These are phyloP conservation scores for Malassezia psittaci DNA, from an alignment of 1,284 basidiomycete genomes.

Conservation along the genomic window DNA sequence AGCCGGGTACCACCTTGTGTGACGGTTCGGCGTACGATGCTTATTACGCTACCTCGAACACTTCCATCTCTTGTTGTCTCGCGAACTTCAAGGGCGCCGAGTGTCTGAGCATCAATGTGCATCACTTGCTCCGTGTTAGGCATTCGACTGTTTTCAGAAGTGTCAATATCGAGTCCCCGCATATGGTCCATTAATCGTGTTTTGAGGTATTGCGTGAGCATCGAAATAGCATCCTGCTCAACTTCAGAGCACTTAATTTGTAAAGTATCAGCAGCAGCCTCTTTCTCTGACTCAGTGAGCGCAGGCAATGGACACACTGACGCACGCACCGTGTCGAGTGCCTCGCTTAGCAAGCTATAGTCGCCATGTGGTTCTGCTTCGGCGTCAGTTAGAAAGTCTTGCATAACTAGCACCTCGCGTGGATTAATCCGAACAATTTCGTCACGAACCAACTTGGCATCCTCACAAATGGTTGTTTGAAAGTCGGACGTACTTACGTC, in stretches of 20 bases:
- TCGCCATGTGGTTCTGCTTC: slow-evolving; percentile 12
- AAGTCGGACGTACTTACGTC: slow-evolving; percentile 46
- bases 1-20: slow-evolving; percentile 39
- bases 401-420: slow-evolving; percentile 32
- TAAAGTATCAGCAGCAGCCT: not conserved
- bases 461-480: slow-evolving; percentile 24
- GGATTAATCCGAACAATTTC: slow-evolving; percentile 37
- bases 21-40: slow-evolving; percentile 36
- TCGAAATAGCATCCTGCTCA: slow-evolving; percentile 24
- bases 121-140: slow-evolving; percentile 17
- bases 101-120: slow-evolving; percentile 43
- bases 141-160: slow-evolving; percentile 9
- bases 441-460: slow-evolving; percentile 30
- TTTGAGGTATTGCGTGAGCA: slow-evolving; percentile 33
- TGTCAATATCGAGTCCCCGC: slow-evolving; percentile 9
- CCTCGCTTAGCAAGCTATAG: slow-evolving; percentile 13
- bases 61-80: slow-evolving; percentile 24
- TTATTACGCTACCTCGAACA: slow-evolving; percentile 32
- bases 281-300: not conserved
- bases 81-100: slow-evolving; percentile 37
- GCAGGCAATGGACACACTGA: not conserved
- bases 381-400: not conserved
- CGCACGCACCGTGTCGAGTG: slow-evolving; percentile 2
- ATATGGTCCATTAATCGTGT: slow-evolving; percentile 30
- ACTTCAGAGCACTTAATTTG: not conserved